A percentile compares a stretch with the other conserved stretches of the same genome.
Conservation (phyloP, 371 early-diverging fungal genomes). For the Rhizopus arrhizus region DNA sequence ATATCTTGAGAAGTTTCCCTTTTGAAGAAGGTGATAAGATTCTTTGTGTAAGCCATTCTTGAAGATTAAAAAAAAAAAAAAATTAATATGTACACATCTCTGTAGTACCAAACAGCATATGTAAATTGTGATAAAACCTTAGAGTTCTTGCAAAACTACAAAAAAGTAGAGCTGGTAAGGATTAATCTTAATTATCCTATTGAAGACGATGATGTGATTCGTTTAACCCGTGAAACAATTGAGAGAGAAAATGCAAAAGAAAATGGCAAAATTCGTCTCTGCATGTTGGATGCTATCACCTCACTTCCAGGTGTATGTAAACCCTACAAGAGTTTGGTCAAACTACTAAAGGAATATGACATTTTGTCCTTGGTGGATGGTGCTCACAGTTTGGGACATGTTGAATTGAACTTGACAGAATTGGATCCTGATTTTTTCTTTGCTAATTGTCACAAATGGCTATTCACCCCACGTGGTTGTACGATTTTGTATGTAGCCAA, state of each 20-base stretch:
- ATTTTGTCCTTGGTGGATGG: constrained; percentile 71
- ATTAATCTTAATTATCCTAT: constrained; percentile 35
- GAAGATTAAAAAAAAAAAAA: neutral
- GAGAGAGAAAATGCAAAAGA: constrained; percentile 39
- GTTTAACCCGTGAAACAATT: constrained; percentile 32
- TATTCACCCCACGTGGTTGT: constrained; percentile 61
- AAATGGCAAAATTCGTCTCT: constrained; percentile 36
- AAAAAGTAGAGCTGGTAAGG: constrained; percentile 35
- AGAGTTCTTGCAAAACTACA: constrained; percentile 35
- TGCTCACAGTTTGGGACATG: constrained; percentile 69
- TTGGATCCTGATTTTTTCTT: constrained; percentile 69
- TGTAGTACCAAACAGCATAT: constrained; percentile 42
- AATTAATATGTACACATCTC: neutral
- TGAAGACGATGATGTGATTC: constrained; percentile 36
- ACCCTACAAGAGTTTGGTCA: constrained; percentile 60
- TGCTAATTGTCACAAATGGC: constrained; percentile 80
- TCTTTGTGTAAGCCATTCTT: constrained; percentile 19
- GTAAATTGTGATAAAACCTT: constrained; percentile 37
- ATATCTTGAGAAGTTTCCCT: constrained; percentile 45
- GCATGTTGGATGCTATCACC: constrained; percentile 58
- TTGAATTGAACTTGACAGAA: constrained; percentile 59
- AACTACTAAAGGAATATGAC: constrained; percentile 48
- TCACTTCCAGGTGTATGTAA: constrained; percentile 59
- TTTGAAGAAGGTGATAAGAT: constrained; percentile 51
- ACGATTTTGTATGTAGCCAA: constrained; percentile 64